These are phyloP conservation scores for Dentipellis sp. DNA, from an alignment of 768 basidiomycete genomes.

Conservation along the genomic window DNA sequence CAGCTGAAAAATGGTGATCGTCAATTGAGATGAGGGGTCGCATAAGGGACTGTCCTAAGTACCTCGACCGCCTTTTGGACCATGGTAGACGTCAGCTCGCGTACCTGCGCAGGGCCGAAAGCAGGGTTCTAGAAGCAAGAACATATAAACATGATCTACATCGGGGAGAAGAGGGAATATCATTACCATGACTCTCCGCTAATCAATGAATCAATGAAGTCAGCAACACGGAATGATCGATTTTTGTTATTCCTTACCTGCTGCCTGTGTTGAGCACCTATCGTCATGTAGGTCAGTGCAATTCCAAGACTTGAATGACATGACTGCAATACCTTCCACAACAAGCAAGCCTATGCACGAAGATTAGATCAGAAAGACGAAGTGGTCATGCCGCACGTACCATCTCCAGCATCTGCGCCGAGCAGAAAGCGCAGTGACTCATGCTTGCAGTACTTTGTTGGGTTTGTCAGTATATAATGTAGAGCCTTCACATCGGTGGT, in stretches of 20 bases:
- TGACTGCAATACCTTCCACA: not conserved
- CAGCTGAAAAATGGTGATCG: not conserved
- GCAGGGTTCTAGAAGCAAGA: constrained; percentile 1
- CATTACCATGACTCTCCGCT: not conserved
- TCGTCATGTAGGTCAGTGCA: not conserved
- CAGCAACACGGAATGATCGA: not conserved
- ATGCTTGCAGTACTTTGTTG: too few species aligned
- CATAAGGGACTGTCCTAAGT: not conserved
- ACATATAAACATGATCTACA: not conserved
- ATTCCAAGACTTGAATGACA: too few species aligned
- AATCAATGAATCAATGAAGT: not conserved
- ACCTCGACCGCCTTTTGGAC: constrained; percentile 2
- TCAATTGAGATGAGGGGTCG: not conserved
- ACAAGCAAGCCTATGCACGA: not conserved
- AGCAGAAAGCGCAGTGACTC: too few species aligned
- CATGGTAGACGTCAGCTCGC: not conserved
- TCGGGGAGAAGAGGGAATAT: not conserved
- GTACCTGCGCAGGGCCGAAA: constrained; percentile 1
- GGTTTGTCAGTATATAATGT: too few species aligned
- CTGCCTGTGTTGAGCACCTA: not conserved
- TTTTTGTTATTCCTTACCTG: not conserved
- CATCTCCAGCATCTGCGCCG: constrained; percentile 37
- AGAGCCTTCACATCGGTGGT: too few species aligned
- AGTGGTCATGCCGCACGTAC: constrained; percentile 60
- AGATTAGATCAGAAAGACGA: not conserved